These are phyloP conservation scores for Penicillium sp. DNA, from an alignment of 2,329 filamentous ascomycete species.

Conservation along the genomic window DNA sequence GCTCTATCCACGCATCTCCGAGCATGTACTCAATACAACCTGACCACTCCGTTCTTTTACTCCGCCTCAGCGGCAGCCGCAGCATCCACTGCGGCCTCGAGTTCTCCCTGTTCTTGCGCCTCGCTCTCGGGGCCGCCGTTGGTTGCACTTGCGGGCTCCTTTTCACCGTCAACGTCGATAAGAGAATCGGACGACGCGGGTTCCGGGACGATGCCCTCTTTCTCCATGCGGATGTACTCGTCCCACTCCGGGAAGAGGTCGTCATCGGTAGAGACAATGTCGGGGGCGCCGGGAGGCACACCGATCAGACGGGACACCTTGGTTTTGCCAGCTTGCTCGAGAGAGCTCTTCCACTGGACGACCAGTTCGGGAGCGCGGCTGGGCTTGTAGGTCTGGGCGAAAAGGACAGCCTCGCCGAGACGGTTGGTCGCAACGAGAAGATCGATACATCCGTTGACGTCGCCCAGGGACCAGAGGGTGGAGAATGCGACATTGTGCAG, in stretches of 20 bases:
- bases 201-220: conserved; percentile 55
- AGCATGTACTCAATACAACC: conserved; percentile 16
- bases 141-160: conserved; percentile 28
- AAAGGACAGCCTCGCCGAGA: conserved; percentile 79
- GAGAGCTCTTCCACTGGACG: conserved; percentile 70
- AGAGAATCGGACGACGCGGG: conserved; percentile 37
- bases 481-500: conserved; percentile 93
- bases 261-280: conserved; percentile 51
- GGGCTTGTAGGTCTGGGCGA: conserved; percentile 93
- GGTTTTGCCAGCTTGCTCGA: conserved; percentile 80
- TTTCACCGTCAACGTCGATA: conserved; percentile 39
- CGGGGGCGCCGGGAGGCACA: conserved; percentile 67
- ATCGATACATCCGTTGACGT: conserved; percentile 75
- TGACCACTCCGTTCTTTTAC: conserved; percentile 17
- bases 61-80: conserved; percentile 14
- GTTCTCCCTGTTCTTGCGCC: conserved; percentile 14
- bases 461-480: conserved; percentile 78
- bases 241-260: conserved; percentile 97
- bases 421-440: conserved; percentile 74
- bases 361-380: conserved; percentile 65
- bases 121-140: conserved; percentile 34
- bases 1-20: conserved; percentile 22
- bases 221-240: conserved; percentile 77
- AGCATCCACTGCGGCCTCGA: conserved; percentile 11
- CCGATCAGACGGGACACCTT: conserved; percentile 81